Evolutionary conservation across 805 yeast species (phyloP), one percentile per base, ranked within the genome.

Genomic region (Saccharomycopsis oosterbeekiorum): DNA sequence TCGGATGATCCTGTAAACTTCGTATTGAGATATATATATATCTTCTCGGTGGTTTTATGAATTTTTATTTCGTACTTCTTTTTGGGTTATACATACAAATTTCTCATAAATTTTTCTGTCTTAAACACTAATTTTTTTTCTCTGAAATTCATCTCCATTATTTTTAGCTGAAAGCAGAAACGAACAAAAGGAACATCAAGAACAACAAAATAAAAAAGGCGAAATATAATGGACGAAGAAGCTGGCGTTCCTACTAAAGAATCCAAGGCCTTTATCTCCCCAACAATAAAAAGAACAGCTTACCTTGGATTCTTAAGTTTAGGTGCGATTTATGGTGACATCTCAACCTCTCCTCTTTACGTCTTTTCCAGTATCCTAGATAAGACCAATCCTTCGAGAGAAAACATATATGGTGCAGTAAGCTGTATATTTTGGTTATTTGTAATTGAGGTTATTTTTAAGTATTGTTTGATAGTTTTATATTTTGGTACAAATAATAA

Each of bases 261-360:
- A 40, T 40, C 15, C 17, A 29, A 29, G 34, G 34, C 34, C 37
- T 14, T 51, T 29, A 21, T 34, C 3, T 53, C 56, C 5, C 41
- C 56, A 29, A 29, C 39, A 11, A 2, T 34, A 12, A 53, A 8
- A 36, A 50, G 8, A 19, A 60, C 63, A 6, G 51, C 58, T 4
- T 43, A 61, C 37, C 59, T 66, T 34, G 68, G 68, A 3, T 67
- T 63, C 57, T 55, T 61, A 15, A 64, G 66, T 4, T 71, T 83
- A 47, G 88, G 88, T 24, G 83, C 84, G n/a, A 81, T 83, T 50
- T 83, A 82, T 67, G 86, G 88, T 58, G 86, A 83, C 69, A 73
- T 83, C 61, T 86, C 85, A 36, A 83, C 87, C 3, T 80, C 85
- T 11, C 87, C 88, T 2, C 70, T 83, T 59, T 83, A 83, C 68